phyloP scores from a whole-genome alignment of 2,329 filamentous ascomycete genomes.

The Nannizzia gypsea region DNA sequence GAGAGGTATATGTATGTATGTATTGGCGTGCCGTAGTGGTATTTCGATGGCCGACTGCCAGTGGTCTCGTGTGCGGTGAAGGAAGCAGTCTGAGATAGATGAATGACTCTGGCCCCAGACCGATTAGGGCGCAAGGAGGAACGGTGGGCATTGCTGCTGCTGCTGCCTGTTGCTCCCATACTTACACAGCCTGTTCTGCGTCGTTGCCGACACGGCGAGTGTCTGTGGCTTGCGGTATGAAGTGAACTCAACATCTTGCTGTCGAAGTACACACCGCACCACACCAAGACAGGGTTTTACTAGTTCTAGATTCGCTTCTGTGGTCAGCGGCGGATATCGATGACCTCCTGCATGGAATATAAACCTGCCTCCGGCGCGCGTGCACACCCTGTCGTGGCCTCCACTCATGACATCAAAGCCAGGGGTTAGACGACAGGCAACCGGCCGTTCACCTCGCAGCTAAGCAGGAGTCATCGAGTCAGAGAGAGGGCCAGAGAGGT shows the following conservation, averaged over 20 bases:
- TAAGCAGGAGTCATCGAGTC: too few species aligned
- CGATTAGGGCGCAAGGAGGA: too few species aligned
- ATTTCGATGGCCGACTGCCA: not conserved
- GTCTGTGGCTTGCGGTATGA: not conserved
- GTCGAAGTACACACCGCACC: not conserved
- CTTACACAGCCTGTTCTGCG: too few species aligned
- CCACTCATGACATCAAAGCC: not conserved
- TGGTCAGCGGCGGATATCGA: not conserved
- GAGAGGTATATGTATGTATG: not conserved
- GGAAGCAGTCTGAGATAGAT: not conserved
- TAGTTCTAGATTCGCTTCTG: slow-evolving; percentile 1
- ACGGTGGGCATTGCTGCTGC: too few species aligned
- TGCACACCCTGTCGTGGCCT: not conserved
- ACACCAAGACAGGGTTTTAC: not conserved
- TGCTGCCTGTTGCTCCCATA: not conserved
- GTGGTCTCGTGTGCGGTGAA: not conserved
- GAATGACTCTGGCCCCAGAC: not conserved
- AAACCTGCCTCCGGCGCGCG: not conserved
- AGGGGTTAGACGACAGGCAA: not conserved
- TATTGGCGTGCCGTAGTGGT: not conserved
- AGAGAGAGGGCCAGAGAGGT: not conserved
- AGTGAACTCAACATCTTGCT: not conserved
- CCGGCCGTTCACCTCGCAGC: not conserved
- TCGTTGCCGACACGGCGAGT: not conserved
- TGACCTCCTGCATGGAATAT: not conserved